These are phyloP conservation scores for Myochromella boudieri DNA, from an alignment of 768 basidiomycete genomes.

Conservation along the genomic window DNA sequence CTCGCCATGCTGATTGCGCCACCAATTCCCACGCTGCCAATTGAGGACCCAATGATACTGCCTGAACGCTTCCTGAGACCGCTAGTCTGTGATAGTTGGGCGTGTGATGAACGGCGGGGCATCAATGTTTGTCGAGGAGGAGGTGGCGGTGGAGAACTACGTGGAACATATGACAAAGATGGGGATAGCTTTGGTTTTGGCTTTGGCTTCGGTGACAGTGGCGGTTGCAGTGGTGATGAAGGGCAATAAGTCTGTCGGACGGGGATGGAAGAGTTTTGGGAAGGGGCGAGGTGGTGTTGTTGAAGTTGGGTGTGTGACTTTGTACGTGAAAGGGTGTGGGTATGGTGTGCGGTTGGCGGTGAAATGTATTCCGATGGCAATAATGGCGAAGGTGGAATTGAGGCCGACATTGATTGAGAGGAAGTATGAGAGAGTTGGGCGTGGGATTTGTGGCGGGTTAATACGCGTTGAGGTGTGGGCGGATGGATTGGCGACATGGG, in stretches of 20 bases:
- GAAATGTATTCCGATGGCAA: background rate
- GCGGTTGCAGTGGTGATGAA: constrained; percentile 5
- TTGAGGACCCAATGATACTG: constrained; percentile 26
- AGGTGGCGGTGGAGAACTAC: constrained; percentile 3
- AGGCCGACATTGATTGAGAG: constrained; percentile 7
- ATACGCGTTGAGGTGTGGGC: constrained; percentile 9
- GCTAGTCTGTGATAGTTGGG: constrained; percentile 21
- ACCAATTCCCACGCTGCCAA: constrained; percentile 19
- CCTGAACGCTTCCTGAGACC: constrained; percentile 31
- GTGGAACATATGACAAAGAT: constrained; percentile 5
- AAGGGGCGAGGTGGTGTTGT: constrained; percentile 9
- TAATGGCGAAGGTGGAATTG: background rate
- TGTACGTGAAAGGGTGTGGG: constrained; percentile 12
- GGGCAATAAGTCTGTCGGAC: constrained; percentile 9
- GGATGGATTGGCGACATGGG: constrained; percentile 25
- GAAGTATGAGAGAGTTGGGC: constrained; percentile 20
- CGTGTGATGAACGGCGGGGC: constrained; percentile 24
- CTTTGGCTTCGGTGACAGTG: no score
- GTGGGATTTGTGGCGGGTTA: constrained; percentile 23
- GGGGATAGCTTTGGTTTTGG: constrained; percentile 6
- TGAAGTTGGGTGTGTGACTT: constrained; percentile 18
- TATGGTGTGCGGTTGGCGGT: no score
- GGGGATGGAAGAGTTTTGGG: constrained; percentile 17
- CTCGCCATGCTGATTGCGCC: constrained; percentile 20
- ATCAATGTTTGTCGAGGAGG: constrained; percentile 17